phyloP scores from a whole-genome alignment of 108 stramenopile species.

The Cylindrotheca fusiformis region DNA sequence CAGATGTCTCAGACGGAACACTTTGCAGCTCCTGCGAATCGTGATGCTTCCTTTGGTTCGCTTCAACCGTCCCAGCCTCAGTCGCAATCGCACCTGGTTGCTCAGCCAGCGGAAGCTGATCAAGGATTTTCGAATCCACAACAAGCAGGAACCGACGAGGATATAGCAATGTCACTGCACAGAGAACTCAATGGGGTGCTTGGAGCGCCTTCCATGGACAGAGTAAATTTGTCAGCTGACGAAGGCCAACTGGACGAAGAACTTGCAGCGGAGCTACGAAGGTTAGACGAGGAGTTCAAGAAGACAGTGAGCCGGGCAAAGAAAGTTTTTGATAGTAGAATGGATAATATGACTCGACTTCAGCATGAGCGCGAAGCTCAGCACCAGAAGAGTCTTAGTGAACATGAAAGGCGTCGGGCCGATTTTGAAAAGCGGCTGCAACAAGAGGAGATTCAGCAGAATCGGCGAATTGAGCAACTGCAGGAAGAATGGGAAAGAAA shows the following conservation, averaged over 20 bases:
- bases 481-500: conserved; percentile 56
- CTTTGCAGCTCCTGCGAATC: too few relatives aligned
- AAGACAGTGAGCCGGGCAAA: conserved; percentile 77
- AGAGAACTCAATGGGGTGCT: conserved; percentile 10
- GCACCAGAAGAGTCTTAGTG: conserved; percentile 81
- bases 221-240: conserved; percentile 9
- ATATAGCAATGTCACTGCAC: conserved; percentile 1
- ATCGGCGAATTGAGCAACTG: conserved; percentile 67
- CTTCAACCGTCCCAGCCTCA: too few relatives aligned
- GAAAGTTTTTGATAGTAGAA: conserved; percentile 79
- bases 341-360: conserved; percentile 83
- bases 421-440: conserved; percentile 85
- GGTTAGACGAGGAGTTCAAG: conserved; percentile 73
- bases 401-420: conserved; percentile 80
- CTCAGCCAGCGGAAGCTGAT: too few relatives aligned
- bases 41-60: too few relatives aligned
- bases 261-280: conserved; percentile 58
- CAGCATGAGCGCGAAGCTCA: conserved; percentile 77
- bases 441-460: conserved; percentile 80
- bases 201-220: conserved; percentile 26
- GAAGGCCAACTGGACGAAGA: conserved; percentile 41
- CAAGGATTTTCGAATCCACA: background rate
- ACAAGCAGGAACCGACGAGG: conserved; percentile 1
- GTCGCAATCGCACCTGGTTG: too few relatives aligned
- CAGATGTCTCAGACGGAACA: too few relatives aligned